Conservation (phyloP, 371 early-diverging fungal genomes). For the Mucor lusitanicus region DNA sequence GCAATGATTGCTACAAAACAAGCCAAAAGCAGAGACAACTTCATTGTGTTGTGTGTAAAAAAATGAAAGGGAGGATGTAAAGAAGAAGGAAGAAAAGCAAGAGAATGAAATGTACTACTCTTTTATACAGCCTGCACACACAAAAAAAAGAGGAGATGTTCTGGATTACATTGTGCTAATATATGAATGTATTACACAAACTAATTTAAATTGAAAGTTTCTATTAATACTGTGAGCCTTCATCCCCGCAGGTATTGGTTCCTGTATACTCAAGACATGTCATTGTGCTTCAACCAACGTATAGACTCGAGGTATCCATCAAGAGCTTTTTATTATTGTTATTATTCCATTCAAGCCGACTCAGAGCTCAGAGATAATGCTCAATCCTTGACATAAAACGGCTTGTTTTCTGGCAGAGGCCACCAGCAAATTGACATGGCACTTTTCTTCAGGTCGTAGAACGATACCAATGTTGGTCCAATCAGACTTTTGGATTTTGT, state of each 20-base stretch:
- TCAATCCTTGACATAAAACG: conserved; percentile 56
- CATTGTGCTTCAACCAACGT: too few species aligned
- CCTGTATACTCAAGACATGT: too few species aligned
- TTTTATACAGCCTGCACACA: not conserved
- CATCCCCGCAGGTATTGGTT: too few species aligned
- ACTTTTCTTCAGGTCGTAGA: conserved; percentile 68
- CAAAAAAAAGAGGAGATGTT: not conserved
- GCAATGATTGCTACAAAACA: conserved; percentile 31
- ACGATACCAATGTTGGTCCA: conserved; percentile 62
- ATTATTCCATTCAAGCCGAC: not conserved
- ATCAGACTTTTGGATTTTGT: conserved; percentile 48
- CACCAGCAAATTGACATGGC: conserved; percentile 64
- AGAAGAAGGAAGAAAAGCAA: not conserved
- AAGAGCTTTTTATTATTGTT: too few species aligned
- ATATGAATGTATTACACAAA: not conserved
- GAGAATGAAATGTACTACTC: not conserved
- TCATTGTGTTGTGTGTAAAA: conserved; percentile 21
- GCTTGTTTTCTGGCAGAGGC: conserved; percentile 66
- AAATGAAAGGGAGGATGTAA: not conserved
- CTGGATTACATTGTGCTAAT: not conserved
- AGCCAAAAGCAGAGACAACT: conserved; percentile 29
- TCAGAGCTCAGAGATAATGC: conserved; percentile 28
- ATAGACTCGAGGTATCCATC: too few species aligned
- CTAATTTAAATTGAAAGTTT: not conserved
- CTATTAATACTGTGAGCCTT: not conserved